These are phyloP conservation scores for Metarhizium brunneum DNA, from an alignment of 2,329 filamentous ascomycete species.

Conservation along the genomic window DNA sequence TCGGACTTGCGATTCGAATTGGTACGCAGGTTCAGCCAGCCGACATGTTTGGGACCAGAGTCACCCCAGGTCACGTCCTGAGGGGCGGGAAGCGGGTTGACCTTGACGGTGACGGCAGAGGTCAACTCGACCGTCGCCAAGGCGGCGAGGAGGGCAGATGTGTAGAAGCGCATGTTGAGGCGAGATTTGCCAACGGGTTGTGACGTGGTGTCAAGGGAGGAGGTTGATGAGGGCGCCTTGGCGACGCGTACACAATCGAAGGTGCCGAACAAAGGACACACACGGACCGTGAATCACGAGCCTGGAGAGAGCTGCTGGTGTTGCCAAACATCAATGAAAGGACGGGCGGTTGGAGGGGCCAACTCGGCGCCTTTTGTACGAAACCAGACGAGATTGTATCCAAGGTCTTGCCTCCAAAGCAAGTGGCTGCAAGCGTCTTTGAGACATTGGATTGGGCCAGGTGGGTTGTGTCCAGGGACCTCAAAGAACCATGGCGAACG, in stretches of 20 bases:
- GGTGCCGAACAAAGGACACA: neutral
- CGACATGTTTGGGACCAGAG: constrained; percentile 13
- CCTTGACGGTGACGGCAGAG: constrained; percentile 15
- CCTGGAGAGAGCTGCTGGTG: neutral
- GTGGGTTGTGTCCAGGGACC: neutral
- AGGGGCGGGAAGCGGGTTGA: constrained; percentile 18
- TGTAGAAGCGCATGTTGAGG: neutral
- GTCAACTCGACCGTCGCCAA: constrained; percentile 5
- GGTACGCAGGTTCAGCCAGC: constrained; percentile 8
- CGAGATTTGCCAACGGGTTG: neutral
- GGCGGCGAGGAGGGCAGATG: neutral
- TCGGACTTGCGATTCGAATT: constrained; percentile 6
- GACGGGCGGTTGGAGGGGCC: neutral
- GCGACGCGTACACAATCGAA: neutral
- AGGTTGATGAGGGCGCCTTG: neutral
- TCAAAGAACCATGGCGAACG: no score
- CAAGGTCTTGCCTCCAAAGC: neutral
- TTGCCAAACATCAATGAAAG: neutral
- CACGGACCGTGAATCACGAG: neutral
- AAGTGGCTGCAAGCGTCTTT: neutral
- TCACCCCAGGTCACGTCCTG: constrained; percentile 16
- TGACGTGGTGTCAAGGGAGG: neutral
- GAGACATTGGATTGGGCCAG: neutral
- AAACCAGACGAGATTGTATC: neutral
- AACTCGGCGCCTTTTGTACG: neutral